Percentiles rank a stretch among this genome's conserved stretches.
phyloP scores from a whole-genome alignment of 106 monocot species.

The Narthecium ossifragum region DNA sequence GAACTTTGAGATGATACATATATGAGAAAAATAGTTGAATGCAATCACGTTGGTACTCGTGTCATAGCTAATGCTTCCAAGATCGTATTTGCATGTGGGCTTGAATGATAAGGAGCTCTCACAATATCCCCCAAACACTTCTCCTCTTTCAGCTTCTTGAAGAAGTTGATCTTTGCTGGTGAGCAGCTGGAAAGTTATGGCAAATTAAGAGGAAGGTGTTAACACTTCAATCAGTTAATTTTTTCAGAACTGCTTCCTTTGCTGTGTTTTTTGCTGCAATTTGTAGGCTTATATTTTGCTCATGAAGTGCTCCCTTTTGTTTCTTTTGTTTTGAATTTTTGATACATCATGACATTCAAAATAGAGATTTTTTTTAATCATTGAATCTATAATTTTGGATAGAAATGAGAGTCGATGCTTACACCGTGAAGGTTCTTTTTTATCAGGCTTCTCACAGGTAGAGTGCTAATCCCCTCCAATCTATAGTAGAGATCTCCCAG shows the following conservation, averaged over 20 bases:
- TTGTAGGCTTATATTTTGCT: too few relatives aligned
- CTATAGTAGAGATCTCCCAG: conserved; percentile 59
- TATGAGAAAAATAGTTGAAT: too few relatives aligned
- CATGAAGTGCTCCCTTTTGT: too few relatives aligned
- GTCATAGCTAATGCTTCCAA: conserved; percentile 40
- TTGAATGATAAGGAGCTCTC: conserved; percentile 46
- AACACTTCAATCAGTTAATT: too few relatives aligned
- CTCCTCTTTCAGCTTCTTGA: conserved; percentile 45
- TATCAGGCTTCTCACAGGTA: conserved; percentile 32
- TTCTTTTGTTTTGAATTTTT: too few relatives aligned
- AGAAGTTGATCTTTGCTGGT: conserved; percentile 43
- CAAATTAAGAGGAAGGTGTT: too few relatives aligned
- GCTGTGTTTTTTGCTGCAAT: too few relatives aligned
- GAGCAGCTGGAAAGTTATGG: conserved; percentile 21
- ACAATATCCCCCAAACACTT: conserved; percentile 47
- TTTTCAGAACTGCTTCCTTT: too few relatives aligned
- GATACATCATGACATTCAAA: too few relatives aligned
- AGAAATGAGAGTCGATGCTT: conserved; percentile 11
- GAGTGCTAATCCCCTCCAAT: conserved; percentile 27
- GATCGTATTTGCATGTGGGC: conserved; percentile 52
- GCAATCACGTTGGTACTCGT: conserved; percentile 42
- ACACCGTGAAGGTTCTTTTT: conserved; percentile 30
- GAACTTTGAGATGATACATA: too few relatives aligned
- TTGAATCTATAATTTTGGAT: too few relatives aligned
- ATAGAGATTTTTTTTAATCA: too few relatives aligned